Conservation (phyloP, 441 rosid species). For the Eruca vesicaria region DNA sequence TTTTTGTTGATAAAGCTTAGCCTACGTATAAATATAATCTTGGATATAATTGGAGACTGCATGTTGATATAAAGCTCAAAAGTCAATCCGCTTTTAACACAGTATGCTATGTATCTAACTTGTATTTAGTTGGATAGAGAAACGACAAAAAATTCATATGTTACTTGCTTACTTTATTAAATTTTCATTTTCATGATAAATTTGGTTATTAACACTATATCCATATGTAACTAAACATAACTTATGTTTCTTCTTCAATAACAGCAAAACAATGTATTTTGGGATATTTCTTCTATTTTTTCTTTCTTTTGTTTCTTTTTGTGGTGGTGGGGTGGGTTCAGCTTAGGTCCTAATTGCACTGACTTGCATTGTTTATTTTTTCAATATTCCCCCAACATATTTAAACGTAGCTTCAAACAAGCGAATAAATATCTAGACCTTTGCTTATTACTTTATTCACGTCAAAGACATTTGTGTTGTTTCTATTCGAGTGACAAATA, state of each 20-base stretch:
- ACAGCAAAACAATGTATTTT: background rate
- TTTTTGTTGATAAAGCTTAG: conserved; percentile 18
- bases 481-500: conserved; percentile 15
- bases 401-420: background rate
- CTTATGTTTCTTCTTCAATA: background rate
- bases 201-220: background rate
- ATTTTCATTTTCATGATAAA: background rate
- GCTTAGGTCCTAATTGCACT: conserved; percentile 10
- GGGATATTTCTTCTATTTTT: background rate
- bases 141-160: background rate
- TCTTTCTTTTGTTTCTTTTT: background rate
- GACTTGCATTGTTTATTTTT: conserved; percentile 17
- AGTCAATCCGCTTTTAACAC: conserved; percentile 5
- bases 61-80: conserved; percentile 8
- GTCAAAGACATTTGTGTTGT: conserved; percentile 28
- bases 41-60: background rate
- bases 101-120: background rate
- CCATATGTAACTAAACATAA: background rate
- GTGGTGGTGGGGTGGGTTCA: background rate
- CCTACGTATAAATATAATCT: background rate
- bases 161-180: background rate
- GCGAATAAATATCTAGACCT: conserved; percentile 25
- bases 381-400: background rate
- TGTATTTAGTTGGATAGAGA: background rate
- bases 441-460: conserved; percentile 22